Evolutionary conservation across 2,329 filamentous ascomycete species (phyloP).

Genomic region (Ophiostoma australiae): DNA sequence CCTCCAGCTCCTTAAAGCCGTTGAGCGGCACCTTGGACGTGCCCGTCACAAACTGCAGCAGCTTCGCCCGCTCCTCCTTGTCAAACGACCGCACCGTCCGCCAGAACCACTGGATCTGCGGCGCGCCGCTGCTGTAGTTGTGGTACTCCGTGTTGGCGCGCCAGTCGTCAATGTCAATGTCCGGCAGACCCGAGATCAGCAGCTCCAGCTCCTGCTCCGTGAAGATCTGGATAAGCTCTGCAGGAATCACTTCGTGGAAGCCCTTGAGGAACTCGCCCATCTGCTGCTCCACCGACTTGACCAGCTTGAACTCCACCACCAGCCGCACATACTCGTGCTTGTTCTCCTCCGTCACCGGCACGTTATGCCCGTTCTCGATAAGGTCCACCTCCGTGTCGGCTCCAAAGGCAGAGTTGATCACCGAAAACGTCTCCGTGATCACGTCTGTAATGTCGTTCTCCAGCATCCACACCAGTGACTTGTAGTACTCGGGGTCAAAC

Average conservation of each 20-base stretch:
- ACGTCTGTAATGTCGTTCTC: conserved; percentile 98
- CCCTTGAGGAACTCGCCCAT: conserved; percentile 89
- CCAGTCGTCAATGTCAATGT: conserved; percentile 98
- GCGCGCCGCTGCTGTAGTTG: conserved; percentile 90
- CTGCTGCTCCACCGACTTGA: conserved; percentile 88
- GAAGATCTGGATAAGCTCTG: conserved; percentile 92
- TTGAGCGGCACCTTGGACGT: conserved; percentile 98
- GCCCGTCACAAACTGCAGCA: conserved; percentile 96
- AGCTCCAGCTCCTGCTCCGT: conserved; percentile 97
- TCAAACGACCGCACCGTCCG: conserved; percentile 94
- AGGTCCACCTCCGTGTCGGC: conserved; percentile 83
- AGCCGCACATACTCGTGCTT: conserved; percentile 96
- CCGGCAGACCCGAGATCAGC: conserved; percentile 90
- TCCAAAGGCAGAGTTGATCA: conserved; percentile 91
- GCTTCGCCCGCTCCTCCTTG: conserved; percentile 95
- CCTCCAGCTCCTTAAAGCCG: conserved; percentile 97
- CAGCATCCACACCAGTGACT: conserved; percentile 96
- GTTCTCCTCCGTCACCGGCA: conserved; percentile 93
- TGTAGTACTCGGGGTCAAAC: conserved; percentile 97
- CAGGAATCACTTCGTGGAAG: conserved; percentile 97
- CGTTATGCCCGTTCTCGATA: conserved; percentile 79
- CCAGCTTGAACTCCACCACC: conserved; percentile 88
- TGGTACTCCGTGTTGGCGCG: conserved; percentile 98
- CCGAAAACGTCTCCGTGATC: conserved; percentile 91
- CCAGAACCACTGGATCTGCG: conserved; percentile 99